These are phyloP conservation scores for Eucalyptus caleyi DNA, from an alignment of 345 rosid genomes.

Conservation along the genomic window DNA sequence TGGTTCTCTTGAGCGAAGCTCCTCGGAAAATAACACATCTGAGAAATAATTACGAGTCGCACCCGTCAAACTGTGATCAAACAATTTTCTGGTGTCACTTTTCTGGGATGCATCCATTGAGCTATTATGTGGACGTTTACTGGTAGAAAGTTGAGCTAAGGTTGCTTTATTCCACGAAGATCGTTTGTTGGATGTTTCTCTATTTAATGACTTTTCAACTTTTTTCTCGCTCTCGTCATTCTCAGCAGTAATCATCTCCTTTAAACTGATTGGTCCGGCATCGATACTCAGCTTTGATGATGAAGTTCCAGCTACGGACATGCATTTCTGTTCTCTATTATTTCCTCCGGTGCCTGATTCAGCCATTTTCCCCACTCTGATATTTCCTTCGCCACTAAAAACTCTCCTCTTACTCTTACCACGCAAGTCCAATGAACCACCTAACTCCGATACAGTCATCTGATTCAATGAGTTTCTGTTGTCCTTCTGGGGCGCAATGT, in stretches of 20 bases:
- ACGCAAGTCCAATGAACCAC: background rate
- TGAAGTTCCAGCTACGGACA: constrained; percentile 6
- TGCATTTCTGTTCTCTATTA: background rate
- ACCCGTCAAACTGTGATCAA: constrained; percentile 10
- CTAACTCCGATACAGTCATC: background rate
- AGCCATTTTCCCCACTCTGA: background rate
- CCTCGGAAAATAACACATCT: constrained; percentile 5
- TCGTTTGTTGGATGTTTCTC: constrained; percentile 6
- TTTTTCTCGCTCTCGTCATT: constrained; percentile 9
- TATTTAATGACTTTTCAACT: constrained; percentile 4
- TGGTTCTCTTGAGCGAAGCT: constrained; percentile 5
- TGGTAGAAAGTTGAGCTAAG: constrained; percentile 35
- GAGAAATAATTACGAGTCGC: constrained; percentile 12
- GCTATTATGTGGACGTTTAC: constrained; percentile 7
- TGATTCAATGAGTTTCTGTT: background rate
- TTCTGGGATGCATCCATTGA: background rate
- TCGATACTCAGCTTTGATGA: background rate
- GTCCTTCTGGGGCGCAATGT: background rate
- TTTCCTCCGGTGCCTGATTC: background rate
- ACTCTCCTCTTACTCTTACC: background rate
- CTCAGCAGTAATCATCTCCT: constrained; percentile 7
- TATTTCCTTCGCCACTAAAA: background rate
- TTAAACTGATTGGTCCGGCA: constrained; percentile 4
- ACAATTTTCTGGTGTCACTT: background rate
- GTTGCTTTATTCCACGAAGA: constrained; percentile 19